Base-by-base conservation (phyloP, 371 early-diverging fungal species). In the Amoeboaphelidium occidentale region DNA sequence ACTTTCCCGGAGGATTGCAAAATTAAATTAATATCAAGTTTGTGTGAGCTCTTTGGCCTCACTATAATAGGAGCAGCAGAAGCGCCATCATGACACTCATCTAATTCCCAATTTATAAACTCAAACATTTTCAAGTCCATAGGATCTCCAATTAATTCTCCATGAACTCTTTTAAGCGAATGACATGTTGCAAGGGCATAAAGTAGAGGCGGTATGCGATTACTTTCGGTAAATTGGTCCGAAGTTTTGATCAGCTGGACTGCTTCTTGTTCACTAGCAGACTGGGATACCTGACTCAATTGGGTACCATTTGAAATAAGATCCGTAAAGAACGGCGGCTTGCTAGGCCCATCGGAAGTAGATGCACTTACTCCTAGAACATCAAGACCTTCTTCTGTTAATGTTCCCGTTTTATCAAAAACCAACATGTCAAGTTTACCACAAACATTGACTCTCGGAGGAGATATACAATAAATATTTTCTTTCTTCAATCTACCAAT, bases 351-450 rank as follows among this genome's bases (percentile, higher is more conserved):
- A 14, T 25, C 24, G 13, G 25, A 12, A 46, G 24, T 25, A 25
- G 47, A n/a, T 46, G 51, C 47, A 53, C 73, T 79, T 23, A 92
- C 77, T 14, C 94, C 94, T 43, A 90, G 71, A 10, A 98, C 83
- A 58, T 96, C 98, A 43, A 99, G 64, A 0, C 94, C 97, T 56
- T 97, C 96, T 58, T 94, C 89, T 1, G 99, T 98, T 45, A 99
- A 61, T 2, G 99, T 99, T 1, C 99, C 99, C 2, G 99, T 99
- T 63, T 99, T 99, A 68, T 99, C 99, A 71, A 99, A 99, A 54
- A 90, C 82, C 71, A 91, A 86, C 28, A 88, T 76, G 55, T 96
- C 82, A 44, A 97, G 65, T 54, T 87, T 87, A 39, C 99, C 98
- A 32, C 92, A 79, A 51, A 93, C 76, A 58, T 93, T 94, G 43